Base-by-base conservation (phyloP, 1,284 basidiomycete genomes). In the Jaminaea rosea region DNA sequence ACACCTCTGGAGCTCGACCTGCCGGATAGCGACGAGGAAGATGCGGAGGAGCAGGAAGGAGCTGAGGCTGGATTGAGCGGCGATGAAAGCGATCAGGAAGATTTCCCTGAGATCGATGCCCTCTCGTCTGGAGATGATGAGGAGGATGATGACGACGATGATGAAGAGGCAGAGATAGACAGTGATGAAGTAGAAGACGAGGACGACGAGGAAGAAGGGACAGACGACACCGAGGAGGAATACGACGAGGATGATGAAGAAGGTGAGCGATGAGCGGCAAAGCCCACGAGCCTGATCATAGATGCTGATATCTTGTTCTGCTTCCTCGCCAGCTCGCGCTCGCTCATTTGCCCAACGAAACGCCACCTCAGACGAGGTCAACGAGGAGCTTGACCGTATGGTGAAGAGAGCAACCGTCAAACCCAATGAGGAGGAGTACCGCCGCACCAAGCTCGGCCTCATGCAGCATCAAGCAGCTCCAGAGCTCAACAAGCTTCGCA, bases 401-500 rank as follows among this genome's bases (percentile, higher is more conserved):
- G 58, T 72, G 39, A 56, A 56, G n/a, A 56, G 65, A 47, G 66
- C 74, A 50, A 71, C 72, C 1, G 55, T 53, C 52, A 77, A 77
- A 55, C 76, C 76, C 7, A 58, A 65, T 53, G 76, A 77, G 60
- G 53, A 53, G 13, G 68, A 64, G 17, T 59, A 52, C 21, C 26
- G 54, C 29, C 64, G 60, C 48, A 68, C 69, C 59, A 58, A 63
- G 27, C 57, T 74, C 48, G 75, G 73, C 27, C 65, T 70, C 37
- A 62, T 68, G 9, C 57, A 56, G n/a, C 44, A 56, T 7, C 50
- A 56, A 48, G 58, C 65, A 77, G 50, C 76, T 67, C 59, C 75
- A 77, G 61, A 85, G 62, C 84, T 86, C 28, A 82, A 80, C 74
- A 76, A 84, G 73, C 81, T 80, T 28, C 76, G 63, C 49, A 67